Base-by-base conservation (phyloP, 2,329 filamentous ascomycete genomes). In the Xylariales sp. region DNA sequence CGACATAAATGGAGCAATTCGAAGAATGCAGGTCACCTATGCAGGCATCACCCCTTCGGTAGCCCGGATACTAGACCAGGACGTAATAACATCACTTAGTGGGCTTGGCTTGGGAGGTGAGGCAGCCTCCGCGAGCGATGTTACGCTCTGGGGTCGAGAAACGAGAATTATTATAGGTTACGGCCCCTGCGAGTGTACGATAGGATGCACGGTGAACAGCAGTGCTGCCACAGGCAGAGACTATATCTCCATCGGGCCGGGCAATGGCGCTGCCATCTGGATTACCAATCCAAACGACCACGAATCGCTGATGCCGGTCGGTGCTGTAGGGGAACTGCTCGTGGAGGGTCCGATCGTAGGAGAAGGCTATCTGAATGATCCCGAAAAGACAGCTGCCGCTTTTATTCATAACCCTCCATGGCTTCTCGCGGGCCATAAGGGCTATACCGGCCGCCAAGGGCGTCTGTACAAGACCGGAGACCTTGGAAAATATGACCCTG, bases 351-450 rank as follows among this genome's bases (percentile, higher is more conserved):
- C 67, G 6, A 60, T 60, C 8, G 59, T 73, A 24, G 67, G 63
- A 29, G 55, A 63, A 36, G 66, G 68, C 34, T 73, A 73, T 43
- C 51, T 70, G 21, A 68, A 70, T 42, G 63, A 71, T 25, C 53
- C 55, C 1, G 51, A 58, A 28, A 69, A 69, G 43, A 72, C 69
- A 0, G 53, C 55, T 16, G 62, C 61, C 20, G 56, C 58, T 1
- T 73, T 73, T 36, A 63, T 73, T 31, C 52, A 57, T 15, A 54
- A 64, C 38, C 66, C 62, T 18, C 39, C 44, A 1, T 70, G 65
- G 65, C 44, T 58, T 4, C 16, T 31, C 5, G 4, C 11, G 11
- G 25, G 37, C 6, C 4, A 10, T 10, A 6, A 14, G 16, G 16
- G 15, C 16, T 49, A 50, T 14, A 41, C 46, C 9, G 53, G 52